Base-by-base conservation (phyloP, 805 yeast species). In the Ogataea angusta region DNA sequence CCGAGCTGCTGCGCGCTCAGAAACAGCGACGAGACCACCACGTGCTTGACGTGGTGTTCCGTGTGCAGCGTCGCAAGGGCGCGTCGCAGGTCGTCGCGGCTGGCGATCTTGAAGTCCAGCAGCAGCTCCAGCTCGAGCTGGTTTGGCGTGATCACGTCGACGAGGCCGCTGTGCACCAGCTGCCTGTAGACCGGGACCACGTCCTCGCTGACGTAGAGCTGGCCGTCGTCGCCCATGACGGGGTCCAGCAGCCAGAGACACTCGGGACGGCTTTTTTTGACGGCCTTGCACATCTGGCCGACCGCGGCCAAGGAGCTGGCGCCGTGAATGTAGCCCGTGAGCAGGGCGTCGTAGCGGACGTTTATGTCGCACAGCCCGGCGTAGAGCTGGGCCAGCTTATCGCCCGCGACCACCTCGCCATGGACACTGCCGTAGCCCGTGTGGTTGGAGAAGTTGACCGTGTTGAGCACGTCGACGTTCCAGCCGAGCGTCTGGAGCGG, bases 101-200 rank as follows among this genome's bases (percentile, higher is more conserved):
- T 59, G 2, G 53, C 54, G 15, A 86, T 73, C 38, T 68, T 68
- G 38, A 64, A 55, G 10, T 51, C 62, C 17, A 55, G 18, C 30
- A 91, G 62, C 21, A 87, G 59, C 62, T 89, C 96, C 13, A 84
- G 72, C 59, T 90, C 98, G 60, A 84, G 91, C 59, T 86, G 95
- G 60, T 90, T 90, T 3, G 98, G 98, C 0, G 97, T 90, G 12
- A 86, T 76, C 7, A 87, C 66, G 50, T 85, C 87, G 7, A 89
- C 84, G 1, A 47, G 53, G 6, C 71, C 77, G 29, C 53, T 50
- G 14, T 59, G 48, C 21, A 82, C 55, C 10, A 80, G 64, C 4
- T 62, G 48, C 51, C 69, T 67, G 51, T 82, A 81, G 4, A 73
- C 73, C 0, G 95, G 82, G 5, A 85, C 72, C 23, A 76, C 72